These are phyloP conservation scores for Agastache rugosa DNA, from an alignment of 257 asterid genomes.

Conservation along the genomic window DNA sequence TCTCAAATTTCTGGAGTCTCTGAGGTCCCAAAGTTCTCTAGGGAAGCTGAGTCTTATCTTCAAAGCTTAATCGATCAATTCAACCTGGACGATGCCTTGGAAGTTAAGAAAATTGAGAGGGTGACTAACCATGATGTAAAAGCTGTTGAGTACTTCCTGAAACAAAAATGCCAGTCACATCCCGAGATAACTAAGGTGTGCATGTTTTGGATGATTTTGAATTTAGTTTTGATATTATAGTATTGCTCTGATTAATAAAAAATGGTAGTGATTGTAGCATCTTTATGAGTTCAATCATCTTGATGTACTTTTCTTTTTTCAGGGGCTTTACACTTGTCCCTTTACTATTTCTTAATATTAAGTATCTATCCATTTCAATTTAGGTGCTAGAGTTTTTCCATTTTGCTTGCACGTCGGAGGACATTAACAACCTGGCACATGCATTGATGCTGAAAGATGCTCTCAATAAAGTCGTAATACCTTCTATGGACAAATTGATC, in stretches of 20 bases:
- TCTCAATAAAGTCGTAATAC: slow-evolving; percentile 45
- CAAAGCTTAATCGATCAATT: slow-evolving; percentile 60
- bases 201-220: slow-evolving; percentile 22
- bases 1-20: slow-evolving; percentile 67
- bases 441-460: slow-evolving; percentile 64
- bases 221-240: neutral
- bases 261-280: neutral
- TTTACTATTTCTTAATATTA: neutral
- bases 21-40: slow-evolving; percentile 80
- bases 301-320: neutral
- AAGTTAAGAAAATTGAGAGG: slow-evolving; percentile 59
- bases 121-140: slow-evolving; percentile 67
- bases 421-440: slow-evolving; percentile 59
- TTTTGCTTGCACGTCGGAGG: slow-evolving; percentile 64
- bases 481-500: slow-evolving; percentile 56
- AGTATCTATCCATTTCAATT: slow-evolving; percentile 16
- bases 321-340: neutral
- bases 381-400: slow-evolving; percentile 66
- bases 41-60: slow-evolving; percentile 67
- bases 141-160: slow-evolving; percentile 64
- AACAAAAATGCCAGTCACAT: slow-evolving; percentile 65
- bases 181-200: slow-evolving; percentile 74
- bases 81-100: slow-evolving; percentile 52
- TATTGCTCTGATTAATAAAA: neutral
- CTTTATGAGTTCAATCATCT: neutral